Conservation (phyloP, 768 basidiomycete genomes). For the Pisolithus sp. region DNA sequence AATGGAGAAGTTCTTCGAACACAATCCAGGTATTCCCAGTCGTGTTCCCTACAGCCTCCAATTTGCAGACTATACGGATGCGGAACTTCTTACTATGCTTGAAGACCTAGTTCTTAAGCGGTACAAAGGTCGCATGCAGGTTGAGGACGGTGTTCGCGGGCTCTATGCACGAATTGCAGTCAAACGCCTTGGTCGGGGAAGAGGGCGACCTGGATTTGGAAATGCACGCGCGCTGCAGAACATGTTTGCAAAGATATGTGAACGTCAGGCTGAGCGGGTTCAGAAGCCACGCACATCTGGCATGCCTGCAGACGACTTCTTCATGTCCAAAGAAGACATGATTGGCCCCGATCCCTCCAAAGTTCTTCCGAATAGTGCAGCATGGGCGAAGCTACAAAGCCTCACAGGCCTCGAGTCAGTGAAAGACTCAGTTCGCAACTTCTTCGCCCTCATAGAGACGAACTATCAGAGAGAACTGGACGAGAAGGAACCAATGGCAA, state of each 20-base stretch:
- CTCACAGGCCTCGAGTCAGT: slow-evolving; percentile 53
- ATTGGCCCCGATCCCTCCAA: slow-evolving; percentile 60
- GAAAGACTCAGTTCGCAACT: slow-evolving; percentile 45
- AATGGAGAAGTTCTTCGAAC: slow-evolving; percentile 76
- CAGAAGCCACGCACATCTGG: slow-evolving; percentile 36
- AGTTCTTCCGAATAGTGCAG: slow-evolving; percentile 37
- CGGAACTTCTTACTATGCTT: slow-evolving; percentile 51
- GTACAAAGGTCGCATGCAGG: slow-evolving; percentile 44
- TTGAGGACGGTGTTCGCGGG: slow-evolving; percentile 49
- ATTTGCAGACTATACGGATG: slow-evolving; percentile 57
- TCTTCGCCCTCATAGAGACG: slow-evolving; percentile 40
- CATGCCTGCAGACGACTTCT: slow-evolving; percentile 39
- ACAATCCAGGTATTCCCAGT: slow-evolving; percentile 63
- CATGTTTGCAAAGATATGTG: slow-evolving; percentile 38
- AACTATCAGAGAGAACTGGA: slow-evolving; percentile 57
- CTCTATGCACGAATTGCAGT: slow-evolving; percentile 51
- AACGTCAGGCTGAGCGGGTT: slow-evolving; percentile 50
- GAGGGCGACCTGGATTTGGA: slow-evolving; percentile 56
- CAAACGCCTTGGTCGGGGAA: slow-evolving; percentile 54
- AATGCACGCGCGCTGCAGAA: slow-evolving; percentile 59
- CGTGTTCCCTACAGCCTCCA: slow-evolving; percentile 58
- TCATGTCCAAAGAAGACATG: slow-evolving; percentile 47
- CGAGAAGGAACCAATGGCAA: slow-evolving; percentile 45
- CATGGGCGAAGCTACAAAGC: slow-evolving; percentile 47
- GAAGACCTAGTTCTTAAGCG: slow-evolving; percentile 40